phyloP scores from a whole-genome alignment of 805 yeast genomes.

The Zygoascus bituminiphila region DNA sequence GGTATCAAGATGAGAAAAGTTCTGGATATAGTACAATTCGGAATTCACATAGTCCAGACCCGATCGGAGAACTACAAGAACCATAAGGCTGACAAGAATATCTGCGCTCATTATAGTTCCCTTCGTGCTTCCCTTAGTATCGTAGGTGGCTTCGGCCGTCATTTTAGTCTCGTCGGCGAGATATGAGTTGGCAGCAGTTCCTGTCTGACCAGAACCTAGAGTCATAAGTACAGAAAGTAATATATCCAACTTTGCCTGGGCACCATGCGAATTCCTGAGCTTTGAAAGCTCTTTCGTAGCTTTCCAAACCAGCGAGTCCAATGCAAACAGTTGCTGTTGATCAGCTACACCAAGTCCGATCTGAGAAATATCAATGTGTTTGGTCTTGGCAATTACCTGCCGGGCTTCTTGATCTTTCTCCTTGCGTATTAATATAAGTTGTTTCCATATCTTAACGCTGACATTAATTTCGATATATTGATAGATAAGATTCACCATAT shows the following conservation, averaged over 20 bases:
- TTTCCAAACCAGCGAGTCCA: constrained; percentile 38
- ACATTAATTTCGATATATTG: constrained; percentile 65
- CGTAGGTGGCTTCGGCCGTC: not conserved
- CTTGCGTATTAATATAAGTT: constrained; percentile 28
- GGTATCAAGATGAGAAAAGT: constrained; percentile 43
- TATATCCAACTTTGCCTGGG: constrained; percentile 24
- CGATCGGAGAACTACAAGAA: constrained; percentile 62
- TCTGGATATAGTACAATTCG: constrained; percentile 57
- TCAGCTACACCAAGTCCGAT: constrained; percentile 32
- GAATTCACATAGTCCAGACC: constrained; percentile 49
- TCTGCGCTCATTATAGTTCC: constrained; percentile 61
- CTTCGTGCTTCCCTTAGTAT: not conserved
- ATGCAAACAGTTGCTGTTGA: constrained; percentile 21
- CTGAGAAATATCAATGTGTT: constrained; percentile 34
- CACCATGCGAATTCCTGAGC: constrained; percentile 26
- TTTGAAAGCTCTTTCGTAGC: constrained; percentile 49
- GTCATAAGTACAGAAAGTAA: constrained; percentile 45
- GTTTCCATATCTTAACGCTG: constrained; percentile 59
- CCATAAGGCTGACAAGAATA: constrained; percentile 60
- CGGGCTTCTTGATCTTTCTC: constrained; percentile 19
- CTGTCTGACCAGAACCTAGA: constrained; percentile 25
- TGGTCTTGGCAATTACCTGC: constrained; percentile 22
- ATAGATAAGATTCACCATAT: constrained; percentile 45
- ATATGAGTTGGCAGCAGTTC: not conserved
- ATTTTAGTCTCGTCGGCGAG: not conserved